Evolutionary conservation across 2,329 filamentous ascomycete species (phyloP).

Genomic region (Lizonia empirigonia): DNA sequence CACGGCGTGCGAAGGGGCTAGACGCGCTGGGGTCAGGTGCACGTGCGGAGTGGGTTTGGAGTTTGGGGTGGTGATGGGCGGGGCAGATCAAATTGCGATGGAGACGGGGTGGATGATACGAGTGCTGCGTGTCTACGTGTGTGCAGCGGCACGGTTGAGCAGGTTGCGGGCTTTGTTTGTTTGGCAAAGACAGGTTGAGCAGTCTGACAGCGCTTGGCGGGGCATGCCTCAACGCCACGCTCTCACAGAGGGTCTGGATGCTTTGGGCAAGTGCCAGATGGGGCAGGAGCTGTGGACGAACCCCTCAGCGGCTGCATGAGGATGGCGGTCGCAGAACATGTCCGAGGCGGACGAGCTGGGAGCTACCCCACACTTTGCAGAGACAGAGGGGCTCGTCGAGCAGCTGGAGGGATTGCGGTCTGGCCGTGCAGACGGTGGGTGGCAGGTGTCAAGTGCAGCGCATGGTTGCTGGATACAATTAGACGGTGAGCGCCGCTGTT

Average conservation of each 20-base stretch:
- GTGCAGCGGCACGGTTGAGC: too few species aligned
- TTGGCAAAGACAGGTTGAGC: too few species aligned
- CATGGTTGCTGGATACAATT: neutral
- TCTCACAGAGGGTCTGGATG: neutral
- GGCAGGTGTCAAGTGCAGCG: neutral
- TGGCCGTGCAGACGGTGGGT: neutral
- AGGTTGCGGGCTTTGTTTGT: too few species aligned
- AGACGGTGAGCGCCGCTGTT: neutral
- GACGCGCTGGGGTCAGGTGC: slow-evolving; percentile 10
- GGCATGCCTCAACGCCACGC: neutral
- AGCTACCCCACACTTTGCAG: slow-evolving; percentile 16
- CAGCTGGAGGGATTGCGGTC: neutral
- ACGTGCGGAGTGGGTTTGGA: neutral
- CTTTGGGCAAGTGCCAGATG: neutral
- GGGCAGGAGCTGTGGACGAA: slow-evolving; percentile 3
- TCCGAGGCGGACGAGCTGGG: slow-evolving; percentile 8
- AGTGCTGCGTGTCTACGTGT: neutral
- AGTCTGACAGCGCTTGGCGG: neutral
- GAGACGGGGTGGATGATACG: too few species aligned
- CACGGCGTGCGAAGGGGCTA: neutral
- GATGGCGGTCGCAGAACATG: slow-evolving; percentile 3
- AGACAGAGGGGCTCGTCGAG: neutral
- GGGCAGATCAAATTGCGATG: too few species aligned
- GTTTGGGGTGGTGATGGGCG: too few species aligned
- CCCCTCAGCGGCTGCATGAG: slow-evolving; percentile 6